Evolutionary conservation across 2,329 filamentous ascomycete species (phyloP), one percentile per base, ranked within the genome.

Genomic region (Colletotrichum aenigma): DNA sequence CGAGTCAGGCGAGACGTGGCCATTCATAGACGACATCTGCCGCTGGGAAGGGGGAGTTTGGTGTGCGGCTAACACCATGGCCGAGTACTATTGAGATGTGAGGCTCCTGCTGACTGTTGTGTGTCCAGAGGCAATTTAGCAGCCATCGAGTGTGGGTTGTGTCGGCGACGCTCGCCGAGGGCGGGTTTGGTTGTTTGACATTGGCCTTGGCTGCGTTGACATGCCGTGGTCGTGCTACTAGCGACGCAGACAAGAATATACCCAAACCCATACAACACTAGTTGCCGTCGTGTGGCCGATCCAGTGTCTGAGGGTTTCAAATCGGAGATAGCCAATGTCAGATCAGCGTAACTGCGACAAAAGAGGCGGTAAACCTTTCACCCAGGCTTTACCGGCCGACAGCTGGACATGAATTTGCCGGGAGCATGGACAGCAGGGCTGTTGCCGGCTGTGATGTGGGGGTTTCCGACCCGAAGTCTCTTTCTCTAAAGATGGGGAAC

Each of bases 281-380:
- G 48, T 38, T 38, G 66, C 36, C 16, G 30, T 62, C 24, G 30
- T 26, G 60, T n/a, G 36, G 32, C 69, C 36, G 38, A 56, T n/a
- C 30, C 24, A 34, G 58, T 34, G 62, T 16, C 66, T n/a, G 61
- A 65, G 32, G 32, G 73, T 73, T 73, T 75, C 73, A 68, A 12
- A 58, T 58, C 38, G 32, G 30, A 67, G 43, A 61, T 71, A 34
- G 52, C 6, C 52, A 43, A 52, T 60, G 67, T 66, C 34, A 74
- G 71, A 74, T 74, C 72, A 55, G 72, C 60, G 36, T 21, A 61
- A 61, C 60, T 71, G 72, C 69, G 30, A 62, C 72, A 71, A 74
- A 32, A 61, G 61, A 60, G 26, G 56, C 36, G n/a, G 30, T 34
- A 32, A 24, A 18, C 28, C 28, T 16, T n/a, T 43, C 12, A 43